Percentiles rank a stretch among this genome's conserved stretches.
Evolutionary conservation across 306 rosid genomes (phyloP).

Genomic region (Malus sieversii): DNA sequence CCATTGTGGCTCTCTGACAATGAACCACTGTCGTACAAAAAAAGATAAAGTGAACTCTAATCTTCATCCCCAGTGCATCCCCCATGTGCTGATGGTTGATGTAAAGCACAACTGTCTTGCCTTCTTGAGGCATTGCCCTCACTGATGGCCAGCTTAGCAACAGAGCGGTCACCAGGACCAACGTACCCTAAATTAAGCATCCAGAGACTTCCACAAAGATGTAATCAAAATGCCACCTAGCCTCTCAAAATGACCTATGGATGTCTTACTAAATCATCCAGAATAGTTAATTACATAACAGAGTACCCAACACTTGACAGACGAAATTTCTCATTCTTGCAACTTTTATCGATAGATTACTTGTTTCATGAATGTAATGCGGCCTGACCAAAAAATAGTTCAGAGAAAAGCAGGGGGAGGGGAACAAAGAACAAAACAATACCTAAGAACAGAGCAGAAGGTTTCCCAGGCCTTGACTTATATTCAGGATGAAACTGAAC

Average conservation of each 20-base stretch:
- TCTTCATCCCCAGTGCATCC: neutral
- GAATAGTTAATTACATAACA: neutral
- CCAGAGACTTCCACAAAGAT: neutral
- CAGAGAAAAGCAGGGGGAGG: neutral
- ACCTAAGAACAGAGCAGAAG: slow-evolving; percentile 76
- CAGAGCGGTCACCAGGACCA: neutral
- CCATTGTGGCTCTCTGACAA: neutral
- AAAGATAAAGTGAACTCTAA: neutral
- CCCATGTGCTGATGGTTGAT: neutral
- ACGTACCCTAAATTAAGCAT: too few species aligned
- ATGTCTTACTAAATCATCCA: neutral
- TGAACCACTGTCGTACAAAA: neutral
- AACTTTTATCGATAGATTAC: neutral
- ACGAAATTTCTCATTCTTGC: neutral
- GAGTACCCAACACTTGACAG: neutral
- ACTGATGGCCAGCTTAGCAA: too few species aligned
- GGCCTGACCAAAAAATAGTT: neutral
- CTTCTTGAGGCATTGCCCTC: too few species aligned
- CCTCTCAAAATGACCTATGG: neutral
- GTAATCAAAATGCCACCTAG: too few species aligned
- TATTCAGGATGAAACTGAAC: slow-evolving; percentile 91
- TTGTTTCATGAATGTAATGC: neutral
- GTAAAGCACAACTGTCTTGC: neutral
- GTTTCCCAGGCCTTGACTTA: slow-evolving; percentile 84
- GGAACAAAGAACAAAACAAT: neutral